Evolutionary conservation across 73 alveolate species (phyloP).

Genomic region (Uronychia binucleata): DNA sequence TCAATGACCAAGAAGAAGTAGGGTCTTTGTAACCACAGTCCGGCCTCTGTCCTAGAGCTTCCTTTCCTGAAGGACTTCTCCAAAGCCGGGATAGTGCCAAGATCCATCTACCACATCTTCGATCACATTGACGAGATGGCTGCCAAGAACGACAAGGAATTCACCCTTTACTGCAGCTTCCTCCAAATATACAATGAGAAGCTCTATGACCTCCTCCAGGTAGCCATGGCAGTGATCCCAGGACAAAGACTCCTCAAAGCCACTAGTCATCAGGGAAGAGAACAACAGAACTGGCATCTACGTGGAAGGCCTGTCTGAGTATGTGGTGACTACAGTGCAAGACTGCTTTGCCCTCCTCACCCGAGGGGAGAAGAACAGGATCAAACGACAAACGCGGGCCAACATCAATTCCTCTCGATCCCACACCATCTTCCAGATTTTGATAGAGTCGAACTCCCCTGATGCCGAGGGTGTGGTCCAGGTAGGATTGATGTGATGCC

Average conservation of each 20-base stretch:
- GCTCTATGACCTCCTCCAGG: slow-evolving; percentile 79
- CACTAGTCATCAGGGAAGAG: slow-evolving; percentile 72
- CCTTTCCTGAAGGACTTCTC: not conserved
- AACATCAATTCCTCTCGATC: slow-evolving; percentile 76
- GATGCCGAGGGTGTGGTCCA: slow-evolving; percentile 40
- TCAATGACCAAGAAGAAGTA: not conserved
- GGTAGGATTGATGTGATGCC: not conserved
- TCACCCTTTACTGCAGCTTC: slow-evolving; percentile 74
- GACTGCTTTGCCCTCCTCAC: slow-evolving; percentile 57
- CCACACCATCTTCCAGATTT: slow-evolving; percentile 71
- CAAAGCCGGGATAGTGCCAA: slow-evolving; percentile 23
- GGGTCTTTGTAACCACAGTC: not conserved
- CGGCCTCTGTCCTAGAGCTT: not conserved
- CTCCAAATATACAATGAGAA: slow-evolving; percentile 88
- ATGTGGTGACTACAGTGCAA: slow-evolving; percentile 34
- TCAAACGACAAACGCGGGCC: slow-evolving; percentile 51
- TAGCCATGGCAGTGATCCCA: too few relatives aligned
- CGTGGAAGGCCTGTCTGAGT: slow-evolving; percentile 78
- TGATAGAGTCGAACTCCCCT: slow-evolving; percentile 59
- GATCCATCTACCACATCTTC: slow-evolving; percentile 17
- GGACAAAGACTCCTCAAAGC: not conserved
- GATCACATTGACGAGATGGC: not conserved
- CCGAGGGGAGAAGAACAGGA: slow-evolving; percentile 71
- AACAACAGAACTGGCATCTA: slow-evolving; percentile 64
- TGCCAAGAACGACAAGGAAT: slow-evolving; percentile 5